phyloP scores from a whole-genome alignment of 148 eudicot species.

The Vaccinium vitisidaea region DNA sequence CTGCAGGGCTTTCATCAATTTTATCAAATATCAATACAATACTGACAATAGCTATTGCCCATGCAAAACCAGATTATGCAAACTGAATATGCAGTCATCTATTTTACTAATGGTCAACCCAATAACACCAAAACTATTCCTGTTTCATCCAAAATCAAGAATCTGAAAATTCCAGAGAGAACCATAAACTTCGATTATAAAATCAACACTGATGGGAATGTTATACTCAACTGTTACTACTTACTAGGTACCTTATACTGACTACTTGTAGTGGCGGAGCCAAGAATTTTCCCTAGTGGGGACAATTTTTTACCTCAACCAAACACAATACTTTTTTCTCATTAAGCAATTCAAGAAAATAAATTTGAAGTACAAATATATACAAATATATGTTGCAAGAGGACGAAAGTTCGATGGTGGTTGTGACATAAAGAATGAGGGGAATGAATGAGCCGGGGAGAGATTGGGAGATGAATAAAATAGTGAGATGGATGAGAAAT shows the following conservation, averaged over 20 bases:
- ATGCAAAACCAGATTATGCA: no score
- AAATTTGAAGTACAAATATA: neutral
- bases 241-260: neutral
- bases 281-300: neutral
- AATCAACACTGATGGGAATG: neutral
- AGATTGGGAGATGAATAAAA: neutral
- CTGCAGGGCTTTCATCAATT: no score
- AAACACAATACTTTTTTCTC: neutral
- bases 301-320: neutral
- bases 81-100: no score
- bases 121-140: no score
- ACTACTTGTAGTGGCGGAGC: neutral
- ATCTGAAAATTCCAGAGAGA: no score
- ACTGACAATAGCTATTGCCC: no score
- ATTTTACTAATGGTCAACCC: no score
- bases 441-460: neutral
- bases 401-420: neutral
- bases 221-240: neutral
- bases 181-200: no score
- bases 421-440: neutral
- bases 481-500: neutral
- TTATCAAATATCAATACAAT: no score
- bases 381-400: neutral
- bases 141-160: no score
- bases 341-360: neutral